Base-by-base conservation (phyloP, 345 rosid species). In the Physaria fendleri region DNA sequence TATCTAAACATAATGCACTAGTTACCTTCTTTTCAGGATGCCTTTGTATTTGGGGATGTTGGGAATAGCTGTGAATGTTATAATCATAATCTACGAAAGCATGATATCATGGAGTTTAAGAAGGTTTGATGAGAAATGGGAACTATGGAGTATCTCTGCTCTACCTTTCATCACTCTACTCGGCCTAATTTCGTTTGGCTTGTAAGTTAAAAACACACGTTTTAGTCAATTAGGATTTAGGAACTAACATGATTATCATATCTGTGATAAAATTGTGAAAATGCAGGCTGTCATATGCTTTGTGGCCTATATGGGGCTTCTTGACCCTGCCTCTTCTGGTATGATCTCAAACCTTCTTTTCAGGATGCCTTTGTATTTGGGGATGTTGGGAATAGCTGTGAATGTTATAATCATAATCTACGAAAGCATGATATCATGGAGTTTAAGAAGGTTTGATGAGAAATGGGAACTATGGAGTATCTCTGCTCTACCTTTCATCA, bases 241-340 rank as follows among this genome's bases (percentile, higher is more conserved):
- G 32, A 59, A 51, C 57, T 39, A 25, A 9, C 24, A 1, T 59
- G 13, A 42, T 44, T 37, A 14, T 64, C 48, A 24, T 27, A 45
- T 65, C 17, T 63, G 8, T 51, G 51, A 50, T 2, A 10, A 65
- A 39, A 23, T 48, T 46, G 62, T 23, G 42, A 55, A 48, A 55
- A 62, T 32, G 64, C 78, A 92, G 98, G 78, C 71, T 92, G 29
- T 75, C 84, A 30, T 82, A 77, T 71, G 84, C 98, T 60, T 47
- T 92, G 55, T 92, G 96, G 96, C 98, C 98, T 25, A 82, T 92
- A 54, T 92, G 96, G 95, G 77, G 98, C 33, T 81, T 92, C 78
- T 74, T 92, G 85, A 81, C 96, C 65, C 81, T 92, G 56, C 98
- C 98, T 60, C 96, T 92, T 65, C 82, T 92, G 92, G 98, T 92